phyloP scores from a whole-genome alignment of 129 eudicot genomes.

The Scalesia atractyloides region DNA sequence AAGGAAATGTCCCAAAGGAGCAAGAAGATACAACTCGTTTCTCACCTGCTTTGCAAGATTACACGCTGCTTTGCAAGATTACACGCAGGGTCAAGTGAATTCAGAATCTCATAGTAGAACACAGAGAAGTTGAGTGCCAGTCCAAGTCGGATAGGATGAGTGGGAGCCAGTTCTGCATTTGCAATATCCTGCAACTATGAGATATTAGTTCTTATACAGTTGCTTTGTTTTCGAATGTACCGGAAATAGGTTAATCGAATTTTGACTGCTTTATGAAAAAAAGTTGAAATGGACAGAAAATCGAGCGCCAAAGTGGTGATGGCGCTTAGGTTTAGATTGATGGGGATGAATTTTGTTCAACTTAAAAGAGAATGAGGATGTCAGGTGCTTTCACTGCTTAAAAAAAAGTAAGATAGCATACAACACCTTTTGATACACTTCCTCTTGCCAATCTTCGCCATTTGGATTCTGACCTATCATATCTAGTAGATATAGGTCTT shows the following conservation, averaged over 20 bases:
- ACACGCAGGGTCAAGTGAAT: slow-evolving; percentile 84
- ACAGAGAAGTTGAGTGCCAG: slow-evolving; percentile 86
- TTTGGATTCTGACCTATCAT: slow-evolving; percentile 66
- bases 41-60: no score
- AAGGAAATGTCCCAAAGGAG: no score
- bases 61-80: slow-evolving; percentile 85
- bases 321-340: background rate
- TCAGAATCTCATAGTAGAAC: slow-evolving; percentile 81
- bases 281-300: no score
- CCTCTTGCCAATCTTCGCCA: slow-evolving; percentile 96
- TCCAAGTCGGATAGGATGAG: slow-evolving; percentile 82
- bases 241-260: no score
- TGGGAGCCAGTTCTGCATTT: slow-evolving; percentile 67
- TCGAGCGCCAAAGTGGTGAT: background rate
- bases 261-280: no score
- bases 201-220: background rate
- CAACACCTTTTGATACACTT: slow-evolving; percentile 88
- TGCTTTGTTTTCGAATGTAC: no score
- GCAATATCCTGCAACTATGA: slow-evolving; percentile 67
- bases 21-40: background rate
- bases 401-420: slow-evolving; percentile 8
- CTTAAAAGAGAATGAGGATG: background rate
- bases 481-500: slow-evolving; percentile 34
- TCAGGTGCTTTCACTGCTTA: background rate
- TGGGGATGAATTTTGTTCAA: slow-evolving; percentile 4